Conservation (phyloP, 2,329 filamentous ascomycete species). For the Curvularia spicifera region DNA sequence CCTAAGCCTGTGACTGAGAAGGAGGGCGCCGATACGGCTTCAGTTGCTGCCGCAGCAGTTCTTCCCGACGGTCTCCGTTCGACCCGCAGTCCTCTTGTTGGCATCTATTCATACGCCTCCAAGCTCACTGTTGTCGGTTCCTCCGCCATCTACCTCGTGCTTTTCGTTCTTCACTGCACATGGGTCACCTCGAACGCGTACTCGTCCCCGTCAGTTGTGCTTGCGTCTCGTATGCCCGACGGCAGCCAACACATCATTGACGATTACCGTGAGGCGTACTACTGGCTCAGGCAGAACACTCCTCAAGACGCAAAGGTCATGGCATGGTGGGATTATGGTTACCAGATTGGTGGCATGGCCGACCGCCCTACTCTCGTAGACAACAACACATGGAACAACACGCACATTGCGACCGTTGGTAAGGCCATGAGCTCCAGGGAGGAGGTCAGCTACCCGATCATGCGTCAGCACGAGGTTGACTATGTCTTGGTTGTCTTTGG, state of each 20-base stretch:
- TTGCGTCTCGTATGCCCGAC: conserved; percentile 90
- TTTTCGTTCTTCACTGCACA: conserved; percentile 97
- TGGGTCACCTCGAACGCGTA: conserved; percentile 99
- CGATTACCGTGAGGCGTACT: conserved; percentile 98
- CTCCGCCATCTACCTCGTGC: conserved; percentile 78
- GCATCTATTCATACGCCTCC: conserved; percentile 80
- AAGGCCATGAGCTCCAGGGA: conserved; percentile 98
- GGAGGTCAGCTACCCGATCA: conserved; percentile 98
- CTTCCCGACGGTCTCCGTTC: conserved; percentile 68
- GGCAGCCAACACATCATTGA: conserved; percentile 98
- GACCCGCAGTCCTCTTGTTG: conserved; percentile 74
- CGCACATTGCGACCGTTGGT: conserved; percentile 97
- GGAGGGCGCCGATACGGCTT: conserved; percentile 39
- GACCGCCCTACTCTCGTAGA: conserved; percentile 96
- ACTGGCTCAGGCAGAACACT: conserved; percentile 99
- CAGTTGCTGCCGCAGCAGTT: conserved; percentile 58
- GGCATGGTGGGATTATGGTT: conserved; percentile 99
- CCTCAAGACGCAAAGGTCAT: conserved; percentile 95
- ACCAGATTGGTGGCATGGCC: conserved; percentile 99
- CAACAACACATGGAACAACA: conserved; percentile 99
- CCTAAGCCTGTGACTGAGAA: conserved; percentile 60
- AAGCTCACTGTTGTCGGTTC: conserved; percentile 78
- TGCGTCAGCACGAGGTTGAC: conserved; percentile 97
- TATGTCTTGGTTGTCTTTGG: conserved; percentile 98
- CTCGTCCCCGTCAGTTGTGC: conserved; percentile 94